Evolutionary conservation across 73 alveolate species (phyloP).

Genomic region (Uronychia binucleata): DNA sequence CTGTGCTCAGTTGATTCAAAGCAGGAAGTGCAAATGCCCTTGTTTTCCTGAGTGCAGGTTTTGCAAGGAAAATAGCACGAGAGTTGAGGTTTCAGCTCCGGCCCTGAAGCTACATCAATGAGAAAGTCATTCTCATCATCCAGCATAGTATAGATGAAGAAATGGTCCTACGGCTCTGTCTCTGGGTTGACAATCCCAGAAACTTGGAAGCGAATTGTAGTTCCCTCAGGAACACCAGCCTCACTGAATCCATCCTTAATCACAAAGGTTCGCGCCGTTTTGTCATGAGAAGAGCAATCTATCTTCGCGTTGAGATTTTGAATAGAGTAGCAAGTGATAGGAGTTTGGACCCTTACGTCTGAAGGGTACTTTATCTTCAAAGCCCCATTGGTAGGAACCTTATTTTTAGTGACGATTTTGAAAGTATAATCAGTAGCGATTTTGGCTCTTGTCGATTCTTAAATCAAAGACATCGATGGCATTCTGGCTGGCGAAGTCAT

Average conservation of each 20-base stretch:
- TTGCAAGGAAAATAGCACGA: neutral
- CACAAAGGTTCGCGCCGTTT: neutral
- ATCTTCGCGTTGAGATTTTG: neutral
- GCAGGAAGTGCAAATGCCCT: neutral
- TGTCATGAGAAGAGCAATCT: neutral
- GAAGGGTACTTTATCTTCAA: neutral
- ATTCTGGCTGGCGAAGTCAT: neutral
- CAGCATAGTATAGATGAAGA: neutral
- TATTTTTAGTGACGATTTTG: neutral
- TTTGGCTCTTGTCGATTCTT: neutral
- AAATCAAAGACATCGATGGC: neutral
- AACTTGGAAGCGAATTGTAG: neutral
- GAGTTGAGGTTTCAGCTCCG: neutral
- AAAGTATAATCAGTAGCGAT: constrained; percentile 8
- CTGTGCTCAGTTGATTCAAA: neutral
- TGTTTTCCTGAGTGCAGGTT: neutral
- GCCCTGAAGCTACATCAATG: neutral
- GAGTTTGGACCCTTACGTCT: neutral
- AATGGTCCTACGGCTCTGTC: neutral
- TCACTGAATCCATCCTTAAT: neutral
- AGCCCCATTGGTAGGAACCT: constrained; percentile 13
- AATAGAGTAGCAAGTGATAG: neutral
- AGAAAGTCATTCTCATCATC: neutral
- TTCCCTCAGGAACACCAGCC: neutral
- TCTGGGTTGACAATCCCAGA: neutral